A percentile compares a stretch with the other conserved stretches of the same genome.
Conservation (phyloP, 2,329 filamentous ascomycete genomes). For the Thelonectria discophora region DNA sequence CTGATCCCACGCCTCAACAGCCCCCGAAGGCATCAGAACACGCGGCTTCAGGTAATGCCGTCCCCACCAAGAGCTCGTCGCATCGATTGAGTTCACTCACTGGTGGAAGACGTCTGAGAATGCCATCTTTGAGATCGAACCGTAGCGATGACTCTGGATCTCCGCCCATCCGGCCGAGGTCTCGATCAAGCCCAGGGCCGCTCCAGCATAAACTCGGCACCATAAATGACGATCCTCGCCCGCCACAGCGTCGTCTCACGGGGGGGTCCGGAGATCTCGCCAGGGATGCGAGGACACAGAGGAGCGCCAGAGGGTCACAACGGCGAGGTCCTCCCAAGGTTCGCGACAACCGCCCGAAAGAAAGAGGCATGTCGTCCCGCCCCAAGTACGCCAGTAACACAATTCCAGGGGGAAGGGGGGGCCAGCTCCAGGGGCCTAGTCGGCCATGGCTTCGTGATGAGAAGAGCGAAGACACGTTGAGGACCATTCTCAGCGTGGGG, state of each 20-base stretch:
- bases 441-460: constrained; percentile 50
- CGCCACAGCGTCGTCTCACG: constrained; percentile 1
- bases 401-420: constrained; percentile 8
- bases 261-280: neutral
- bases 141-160: constrained; percentile 35
- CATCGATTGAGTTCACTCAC: constrained; percentile 32
- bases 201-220: neutral
- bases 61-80: constrained; percentile 18
- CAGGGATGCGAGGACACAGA: constrained; percentile 29
- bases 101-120: constrained; percentile 28
- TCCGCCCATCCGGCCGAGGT: constrained; percentile 18
- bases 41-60: neutral
- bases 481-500: constrained; percentile 61
- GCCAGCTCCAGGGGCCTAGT: constrained; percentile 47
- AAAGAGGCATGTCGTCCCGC: constrained; percentile 43
- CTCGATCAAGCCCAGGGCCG: constrained; percentile 20
- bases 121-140: constrained; percentile 33
- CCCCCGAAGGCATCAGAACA: neutral
- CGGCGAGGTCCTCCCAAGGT: constrained; percentile 34
- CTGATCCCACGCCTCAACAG: neutral
- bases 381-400: constrained; percentile 24
- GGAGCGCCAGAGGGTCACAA: constrained; percentile 32
- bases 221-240: neutral
- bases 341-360: constrained; percentile 16
- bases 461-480: constrained; percentile 58